These are phyloP conservation scores for Harrya chromipes DNA, from an alignment of 768 basidiomycete genomes.

Conservation along the genomic window DNA sequence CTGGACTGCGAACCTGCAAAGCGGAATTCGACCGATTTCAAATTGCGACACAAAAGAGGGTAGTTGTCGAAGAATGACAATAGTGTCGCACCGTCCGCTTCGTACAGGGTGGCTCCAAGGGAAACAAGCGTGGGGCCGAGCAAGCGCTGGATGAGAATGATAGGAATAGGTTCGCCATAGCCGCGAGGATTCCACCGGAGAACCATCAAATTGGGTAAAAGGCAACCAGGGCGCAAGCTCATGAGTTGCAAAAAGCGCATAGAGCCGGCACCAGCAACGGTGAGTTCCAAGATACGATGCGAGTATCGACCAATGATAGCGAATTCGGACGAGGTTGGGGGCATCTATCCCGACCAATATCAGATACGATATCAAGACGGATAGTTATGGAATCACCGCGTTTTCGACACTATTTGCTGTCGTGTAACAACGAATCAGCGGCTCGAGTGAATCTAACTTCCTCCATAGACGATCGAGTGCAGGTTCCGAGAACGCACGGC, in stretches of 20 bases:
- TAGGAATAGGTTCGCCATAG: neutral
- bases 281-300: constrained; percentile 4
- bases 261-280: neutral
- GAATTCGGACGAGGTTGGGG: constrained; percentile 4
- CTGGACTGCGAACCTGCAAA: neutral
- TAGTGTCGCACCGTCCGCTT: constrained; percentile 2
- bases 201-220: constrained; percentile 9
- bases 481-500: constrained; percentile 5
- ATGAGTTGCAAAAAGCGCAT: constrained; percentile 6
- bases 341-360: neutral
- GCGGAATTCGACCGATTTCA: constrained; percentile 2
- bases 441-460: constrained; percentile 6
- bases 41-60: neutral
- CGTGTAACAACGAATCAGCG: constrained; percentile 12
- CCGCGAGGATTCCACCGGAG: constrained; percentile 2
- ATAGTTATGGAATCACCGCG: neutral
- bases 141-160: constrained; percentile 7
- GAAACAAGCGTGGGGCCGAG: constrained; percentile 12
- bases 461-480: constrained; percentile 13
- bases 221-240: neutral
- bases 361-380: neutral
- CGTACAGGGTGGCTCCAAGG: neutral
- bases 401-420: neutral
- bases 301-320: constrained; percentile 6
- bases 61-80: constrained; percentile 12